Conservation (phyloP, 371 early-diverging fungal species). For the Rhizopus arrhizus region DNA sequence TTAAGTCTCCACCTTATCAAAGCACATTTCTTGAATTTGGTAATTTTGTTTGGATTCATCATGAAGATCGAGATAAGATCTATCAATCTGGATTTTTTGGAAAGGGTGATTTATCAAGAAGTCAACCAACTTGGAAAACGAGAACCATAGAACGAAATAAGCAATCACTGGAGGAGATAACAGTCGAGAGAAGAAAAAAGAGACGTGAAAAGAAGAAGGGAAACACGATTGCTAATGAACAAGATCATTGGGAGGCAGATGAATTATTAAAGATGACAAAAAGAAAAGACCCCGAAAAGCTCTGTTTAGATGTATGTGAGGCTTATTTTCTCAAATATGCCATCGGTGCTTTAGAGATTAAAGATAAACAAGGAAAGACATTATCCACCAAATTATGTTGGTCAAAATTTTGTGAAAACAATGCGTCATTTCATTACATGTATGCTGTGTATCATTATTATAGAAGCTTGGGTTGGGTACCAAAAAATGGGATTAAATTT, state of each 20-base stretch:
- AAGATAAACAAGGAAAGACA: constrained; percentile 20
- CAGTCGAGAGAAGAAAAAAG: constrained; percentile 48
- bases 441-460: constrained; percentile 85
- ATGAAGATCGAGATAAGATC: constrained; percentile 39
- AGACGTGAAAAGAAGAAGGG: constrained; percentile 31
- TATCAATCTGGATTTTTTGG: constrained; percentile 80
- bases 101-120: constrained; percentile 81
- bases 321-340: constrained; percentile 67
- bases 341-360: constrained; percentile 54
- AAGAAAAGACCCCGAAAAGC: constrained; percentile 51
- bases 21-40: constrained; percentile 41
- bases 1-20: constrained; percentile 5
- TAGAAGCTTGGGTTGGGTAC: constrained; percentile 81
- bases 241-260: constrained; percentile 6
- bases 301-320: constrained; percentile 67
- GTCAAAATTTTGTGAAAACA: constrained; percentile 32
- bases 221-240: not conserved
- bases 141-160: constrained; percentile 21
- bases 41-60: constrained; percentile 50
- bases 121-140: constrained; percentile 74
- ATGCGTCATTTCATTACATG: constrained; percentile 48
- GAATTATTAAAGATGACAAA: constrained; percentile 15
- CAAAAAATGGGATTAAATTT: constrained; percentile 80
- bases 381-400: constrained; percentile 43
- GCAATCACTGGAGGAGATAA: constrained; percentile 47